Conservation (phyloP, 2,329 filamentous ascomycete genomes). For the Microdochium trichocladiopsis region DNA sequence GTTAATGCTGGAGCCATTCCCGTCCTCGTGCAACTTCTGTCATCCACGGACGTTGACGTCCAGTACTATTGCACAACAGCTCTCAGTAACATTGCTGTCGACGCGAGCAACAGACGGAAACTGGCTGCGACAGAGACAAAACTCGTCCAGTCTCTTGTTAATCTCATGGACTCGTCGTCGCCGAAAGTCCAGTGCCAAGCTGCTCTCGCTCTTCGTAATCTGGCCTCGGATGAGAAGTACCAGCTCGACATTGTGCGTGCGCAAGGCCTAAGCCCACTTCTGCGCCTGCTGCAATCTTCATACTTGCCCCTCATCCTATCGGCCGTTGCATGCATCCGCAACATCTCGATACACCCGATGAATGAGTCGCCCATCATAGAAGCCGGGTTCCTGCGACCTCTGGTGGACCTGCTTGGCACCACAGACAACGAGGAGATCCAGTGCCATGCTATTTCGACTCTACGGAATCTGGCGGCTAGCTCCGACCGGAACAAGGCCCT, state of each 20-base stretch:
- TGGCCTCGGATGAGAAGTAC: conserved; percentile 97
- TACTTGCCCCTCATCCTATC: conserved; percentile 94
- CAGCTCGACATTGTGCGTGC: conserved; percentile 95
- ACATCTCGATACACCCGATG: conserved; percentile 95
- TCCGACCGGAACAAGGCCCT: conserved; percentile 97
- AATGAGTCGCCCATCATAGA: conserved; percentile 99
- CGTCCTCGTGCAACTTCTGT: conserved; percentile 89
- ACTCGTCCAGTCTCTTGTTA: conserved; percentile 87
- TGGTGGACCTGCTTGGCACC: conserved; percentile 89
- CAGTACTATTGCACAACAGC: conserved; percentile 99
- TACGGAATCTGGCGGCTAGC: conserved; percentile 91
- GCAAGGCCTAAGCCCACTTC: conserved; percentile 74
- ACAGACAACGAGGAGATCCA: conserved; percentile 99
- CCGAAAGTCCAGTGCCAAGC: conserved; percentile 98
- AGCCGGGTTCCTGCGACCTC: conserved; percentile 85
- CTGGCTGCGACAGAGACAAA: conserved; percentile 86
- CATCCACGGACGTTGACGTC: conserved; percentile 89
- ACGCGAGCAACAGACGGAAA: conserved; percentile 82
- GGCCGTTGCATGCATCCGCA: conserved; percentile 94
- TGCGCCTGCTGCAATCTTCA: conserved; percentile 87
- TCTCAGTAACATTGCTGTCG: conserved; percentile 96
- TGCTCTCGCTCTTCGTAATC: conserved; percentile 84
- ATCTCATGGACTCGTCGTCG: conserved; percentile 94
- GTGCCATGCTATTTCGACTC: conserved; percentile 94
- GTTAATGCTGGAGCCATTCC: conserved; percentile 98